These are phyloP conservation scores for Trichophyton verrucosum DNA, from an alignment of 2,329 filamentous ascomycete species.

Conservation along the genomic window DNA sequence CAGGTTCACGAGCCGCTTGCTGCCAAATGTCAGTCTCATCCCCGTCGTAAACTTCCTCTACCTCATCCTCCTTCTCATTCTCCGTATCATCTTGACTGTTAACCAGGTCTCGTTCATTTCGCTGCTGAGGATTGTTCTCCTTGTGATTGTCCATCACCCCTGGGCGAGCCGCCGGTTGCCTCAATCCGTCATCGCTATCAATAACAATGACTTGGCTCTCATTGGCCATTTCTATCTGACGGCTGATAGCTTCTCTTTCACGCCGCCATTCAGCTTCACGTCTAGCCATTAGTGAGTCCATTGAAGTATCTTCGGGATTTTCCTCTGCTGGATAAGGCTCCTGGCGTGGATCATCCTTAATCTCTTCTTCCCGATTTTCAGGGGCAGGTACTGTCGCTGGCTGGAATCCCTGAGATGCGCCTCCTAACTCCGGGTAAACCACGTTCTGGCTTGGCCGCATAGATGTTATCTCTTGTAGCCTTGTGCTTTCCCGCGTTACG, in stretches of 20 bases:
- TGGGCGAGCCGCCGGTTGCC: conserved; percentile 1
- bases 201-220: conserved; percentile 34
- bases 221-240: conserved; percentile 32
- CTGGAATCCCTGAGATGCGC: background rate
- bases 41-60: conserved; percentile 19
- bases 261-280: conserved; percentile 34
- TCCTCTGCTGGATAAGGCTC: conserved; percentile 2
- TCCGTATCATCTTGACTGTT: conserved; percentile 1
- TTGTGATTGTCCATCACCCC: background rate
- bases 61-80: background rate
- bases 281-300: conserved; percentile 16
- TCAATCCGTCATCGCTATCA: conserved; percentile 26
- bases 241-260: conserved; percentile 34
- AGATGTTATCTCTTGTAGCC: background rate
- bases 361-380: background rate
- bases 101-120: conserved; percentile 6
- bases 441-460: background rate
- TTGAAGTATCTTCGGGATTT: conserved; percentile 5
- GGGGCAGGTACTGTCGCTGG: background rate
- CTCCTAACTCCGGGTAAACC: conserved; percentile 1
- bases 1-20: conserved; percentile 25
- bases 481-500: background rate
- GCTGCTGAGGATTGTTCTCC: background rate
- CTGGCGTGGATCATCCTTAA: background rate
- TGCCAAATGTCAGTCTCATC: conserved; percentile 32